Percentiles rank a stretch among this genome's conserved stretches.
These are phyloP conservation scores for Boletellus dicymbophilus DNA, from an alignment of 1,284 basidiomycete genomes.

Conservation along the genomic window DNA sequence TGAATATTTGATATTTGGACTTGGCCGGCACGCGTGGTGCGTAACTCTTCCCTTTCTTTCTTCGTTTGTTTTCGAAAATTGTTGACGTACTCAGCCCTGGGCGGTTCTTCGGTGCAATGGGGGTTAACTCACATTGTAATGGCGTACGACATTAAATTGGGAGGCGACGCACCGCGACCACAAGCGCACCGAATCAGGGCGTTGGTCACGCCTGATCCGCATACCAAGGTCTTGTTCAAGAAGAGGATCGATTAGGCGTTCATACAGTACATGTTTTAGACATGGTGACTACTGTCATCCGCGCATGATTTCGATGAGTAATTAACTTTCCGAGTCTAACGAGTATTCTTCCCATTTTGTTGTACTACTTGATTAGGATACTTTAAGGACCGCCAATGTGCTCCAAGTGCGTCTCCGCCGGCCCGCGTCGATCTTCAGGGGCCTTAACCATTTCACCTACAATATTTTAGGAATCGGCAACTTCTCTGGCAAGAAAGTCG, in stretches of 20 bases:
- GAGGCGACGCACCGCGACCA: conserved; percentile 21
- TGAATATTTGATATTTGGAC: conserved; percentile 17
- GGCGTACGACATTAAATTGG: background rate
- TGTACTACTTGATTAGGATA: no score
- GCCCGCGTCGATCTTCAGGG: no score
- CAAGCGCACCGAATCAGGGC: background rate
- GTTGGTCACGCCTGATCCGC: background rate
- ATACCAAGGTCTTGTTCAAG: conserved; percentile 16
- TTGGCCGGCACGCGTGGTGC: conserved; percentile 18
- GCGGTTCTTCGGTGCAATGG: conserved; percentile 15
- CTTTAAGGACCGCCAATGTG: no score
- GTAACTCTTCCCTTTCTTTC: background rate
- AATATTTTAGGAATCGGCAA: no score
- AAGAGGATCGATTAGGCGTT: conserved; percentile 4
- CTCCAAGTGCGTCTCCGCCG: no score
- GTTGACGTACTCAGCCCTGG: conserved; percentile 7
- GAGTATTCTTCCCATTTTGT: no score
- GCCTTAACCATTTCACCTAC: no score
- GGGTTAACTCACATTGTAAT: background rate
- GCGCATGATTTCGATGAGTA: no score
- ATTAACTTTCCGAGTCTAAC: no score
- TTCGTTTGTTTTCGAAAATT: background rate
- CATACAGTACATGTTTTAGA: no score
- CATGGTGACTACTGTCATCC: no score
- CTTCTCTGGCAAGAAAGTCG: conserved; percentile 11